Conservation (phyloP, 345 rosid species). For the Heritiera littoralis region DNA sequence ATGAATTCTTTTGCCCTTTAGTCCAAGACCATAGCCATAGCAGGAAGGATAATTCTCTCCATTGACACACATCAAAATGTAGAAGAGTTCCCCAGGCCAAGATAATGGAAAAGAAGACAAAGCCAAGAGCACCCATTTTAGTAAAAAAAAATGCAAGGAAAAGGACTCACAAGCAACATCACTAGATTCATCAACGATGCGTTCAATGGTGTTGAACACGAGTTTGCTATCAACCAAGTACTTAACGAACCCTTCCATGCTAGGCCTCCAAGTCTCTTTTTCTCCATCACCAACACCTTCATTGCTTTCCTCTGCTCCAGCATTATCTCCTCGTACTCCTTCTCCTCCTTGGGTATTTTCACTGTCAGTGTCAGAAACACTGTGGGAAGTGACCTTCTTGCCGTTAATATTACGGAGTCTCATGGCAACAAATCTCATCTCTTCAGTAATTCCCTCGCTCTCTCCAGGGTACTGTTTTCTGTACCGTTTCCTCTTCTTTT, state of each 20-base stretch:
- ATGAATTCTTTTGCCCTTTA: neutral
- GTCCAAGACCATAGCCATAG: neutral
- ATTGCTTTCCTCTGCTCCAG: conserved; percentile 19
- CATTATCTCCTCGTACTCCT: conserved; percentile 23
- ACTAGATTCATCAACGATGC: conserved; percentile 68
- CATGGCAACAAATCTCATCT: conserved; percentile 97
- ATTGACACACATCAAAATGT: too few relatives aligned
- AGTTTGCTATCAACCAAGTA: conserved; percentile 78
- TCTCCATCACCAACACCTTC: conserved; percentile 26
- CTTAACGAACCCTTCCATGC: conserved; percentile 64
- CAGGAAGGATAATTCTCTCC: neutral
- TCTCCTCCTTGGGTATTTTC: conserved; percentile 21
- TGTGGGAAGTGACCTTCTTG: conserved; percentile 34
- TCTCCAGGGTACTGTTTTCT: conserved; percentile 86
- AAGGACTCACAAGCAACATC: conserved; percentile 76
- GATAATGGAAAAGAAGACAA: neutral
- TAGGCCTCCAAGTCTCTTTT: conserved; percentile 60
- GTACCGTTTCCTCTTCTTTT: conserved; percentile 63
- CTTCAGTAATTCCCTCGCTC: conserved; percentile 77
- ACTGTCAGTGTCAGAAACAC: conserved; percentile 17
- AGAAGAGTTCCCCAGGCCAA: too few relatives aligned
- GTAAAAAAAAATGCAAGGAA: neutral
- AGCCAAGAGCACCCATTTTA: neutral
- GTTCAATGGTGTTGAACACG: conserved; percentile 72
- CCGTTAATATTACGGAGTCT: conserved; percentile 77